Conservation (phyloP, 805 yeast genomes). For the Saccharomyces kudriavzevii region DNA sequence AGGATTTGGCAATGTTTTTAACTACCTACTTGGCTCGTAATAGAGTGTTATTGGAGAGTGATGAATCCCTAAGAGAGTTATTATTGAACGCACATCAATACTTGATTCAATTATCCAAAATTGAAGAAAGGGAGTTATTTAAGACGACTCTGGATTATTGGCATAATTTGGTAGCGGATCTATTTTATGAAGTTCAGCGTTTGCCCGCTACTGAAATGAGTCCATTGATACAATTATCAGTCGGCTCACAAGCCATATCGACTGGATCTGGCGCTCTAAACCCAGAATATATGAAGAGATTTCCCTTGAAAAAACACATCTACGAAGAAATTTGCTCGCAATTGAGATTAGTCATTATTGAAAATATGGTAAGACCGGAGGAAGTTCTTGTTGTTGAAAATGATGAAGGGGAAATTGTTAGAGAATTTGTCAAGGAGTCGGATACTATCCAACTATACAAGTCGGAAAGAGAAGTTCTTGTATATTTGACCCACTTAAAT, state of each 20-base stretch:
- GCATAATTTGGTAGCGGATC: slow-evolving; percentile 73
- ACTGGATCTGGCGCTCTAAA: slow-evolving; percentile 76
- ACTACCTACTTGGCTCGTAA: slow-evolving; percentile 78
- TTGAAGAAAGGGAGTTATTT: slow-evolving; percentile 92
- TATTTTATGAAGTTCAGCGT: slow-evolving; percentile 78
- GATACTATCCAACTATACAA: slow-evolving; percentile 95
- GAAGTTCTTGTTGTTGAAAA: slow-evolving; percentile 95
- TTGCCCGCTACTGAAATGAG: slow-evolving; percentile 64
- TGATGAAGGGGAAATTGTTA: slow-evolving; percentile 97
- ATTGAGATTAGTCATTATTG: slow-evolving; percentile 87
- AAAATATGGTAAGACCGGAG: slow-evolving; percentile 97
- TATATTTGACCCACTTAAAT: slow-evolving; percentile 89
- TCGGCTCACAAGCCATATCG: slow-evolving; percentile 28
- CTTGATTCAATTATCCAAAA: slow-evolving; percentile 73
- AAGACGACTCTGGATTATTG: slow-evolving; percentile 94
- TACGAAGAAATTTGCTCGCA: slow-evolving; percentile 73
- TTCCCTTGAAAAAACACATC: slow-evolving; percentile 77
- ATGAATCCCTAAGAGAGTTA: slow-evolving; percentile 47
- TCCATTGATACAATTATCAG: slow-evolving; percentile 67
- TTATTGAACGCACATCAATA: slow-evolving; percentile 69
- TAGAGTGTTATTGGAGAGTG: slow-evolving; percentile 51
- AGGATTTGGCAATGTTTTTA: slow-evolving; percentile 88
- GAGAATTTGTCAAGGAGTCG: slow-evolving; percentile 93
- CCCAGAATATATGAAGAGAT: slow-evolving; percentile 67
- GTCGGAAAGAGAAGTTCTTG: slow-evolving; percentile 91